These are phyloP conservation scores for Colletotrichum falcatum DNA, from an alignment of 2,329 filamentous ascomycete species.

Conservation along the genomic window DNA sequence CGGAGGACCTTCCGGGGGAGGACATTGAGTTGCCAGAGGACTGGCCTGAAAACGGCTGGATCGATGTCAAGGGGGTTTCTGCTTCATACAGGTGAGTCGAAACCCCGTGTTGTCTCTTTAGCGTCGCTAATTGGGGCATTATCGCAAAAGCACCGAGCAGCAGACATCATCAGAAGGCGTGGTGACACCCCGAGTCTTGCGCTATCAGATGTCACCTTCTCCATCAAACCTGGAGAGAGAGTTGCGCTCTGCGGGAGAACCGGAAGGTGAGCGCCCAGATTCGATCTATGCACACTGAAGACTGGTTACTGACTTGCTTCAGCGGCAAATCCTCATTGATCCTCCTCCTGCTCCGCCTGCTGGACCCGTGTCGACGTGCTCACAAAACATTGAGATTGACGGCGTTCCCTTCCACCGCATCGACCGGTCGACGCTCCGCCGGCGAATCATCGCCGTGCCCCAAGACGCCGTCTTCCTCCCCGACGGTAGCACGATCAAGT, in stretches of 20 bases:
- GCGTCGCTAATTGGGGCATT: conserved; percentile 1
- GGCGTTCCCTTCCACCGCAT: conserved; percentile 50
- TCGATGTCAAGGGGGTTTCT: conserved; percentile 41
- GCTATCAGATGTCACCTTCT: conserved; percentile 35
- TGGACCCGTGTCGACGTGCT: conserved; percentile 46
- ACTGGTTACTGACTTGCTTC: background rate
- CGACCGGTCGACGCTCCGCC: conserved; percentile 53
- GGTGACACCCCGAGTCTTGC: conserved; percentile 24
- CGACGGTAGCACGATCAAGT: conserved; percentile 50
- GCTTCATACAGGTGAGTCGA: conserved; percentile 38
- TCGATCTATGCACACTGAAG: accelerated
- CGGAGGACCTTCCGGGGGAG: conserved; percentile 38
- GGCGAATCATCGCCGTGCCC: conserved; percentile 58
- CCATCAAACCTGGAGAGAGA: conserved; percentile 40
- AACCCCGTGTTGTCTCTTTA: background rate
- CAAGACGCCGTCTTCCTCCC: conserved; percentile 62
- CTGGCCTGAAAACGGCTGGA: conserved; percentile 41
- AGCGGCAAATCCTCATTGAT: conserved; percentile 53
- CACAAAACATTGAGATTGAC: conserved; percentile 53
- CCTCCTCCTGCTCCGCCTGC: conserved; percentile 49
- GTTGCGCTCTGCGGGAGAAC: conserved; percentile 45
- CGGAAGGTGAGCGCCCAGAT: conserved; percentile 39
- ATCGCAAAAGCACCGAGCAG: conserved; percentile 16
- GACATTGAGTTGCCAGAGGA: conserved; percentile 23
- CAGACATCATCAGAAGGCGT: background rate